Evolutionary conservation across 2,329 filamentous ascomycete genomes (phyloP), one percentile per base, ranked within the genome.

Genomic region (Scedosporium aurantiacum): DNA sequence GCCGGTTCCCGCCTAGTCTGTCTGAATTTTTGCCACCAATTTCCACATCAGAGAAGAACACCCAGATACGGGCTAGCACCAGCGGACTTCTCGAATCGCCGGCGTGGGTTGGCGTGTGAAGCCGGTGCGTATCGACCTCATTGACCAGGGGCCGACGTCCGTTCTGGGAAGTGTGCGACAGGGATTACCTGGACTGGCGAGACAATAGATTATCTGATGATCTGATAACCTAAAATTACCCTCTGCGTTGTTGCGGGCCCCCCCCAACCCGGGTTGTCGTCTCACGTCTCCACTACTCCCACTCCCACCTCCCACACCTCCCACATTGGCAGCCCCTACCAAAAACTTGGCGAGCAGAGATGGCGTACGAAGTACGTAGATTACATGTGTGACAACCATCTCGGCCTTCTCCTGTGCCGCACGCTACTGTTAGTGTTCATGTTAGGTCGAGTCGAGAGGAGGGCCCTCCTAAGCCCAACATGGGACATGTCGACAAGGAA

Each of bases 141-240:
- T 47, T 47, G 43, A 47, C 43, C 12, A 56, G 16, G 21, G 54
- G 21, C 3, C n/a, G 18, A 18, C 28, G 21, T 56, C 54, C 54
- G 8, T 56, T 56, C 28, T 56, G 54, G 54, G 54, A 56, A 32
- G 23, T 56, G 28, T 57, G 18, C 18, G 55, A 37, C 37, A 57
- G n/a, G 28, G 55, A 41, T 41, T n/a, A n/a, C 28, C 55, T 27
- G 23, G 50, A 23, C 50, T 54, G 21, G 50, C 5, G 50, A 54
- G 37, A 28, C 57, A 58, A 58, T 58, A 58, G 57, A 58, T 58
- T 58, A 58, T 58, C 57, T 58, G 57, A 58, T 58, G 57, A 58
- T 58, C 57, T 58, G 57, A 58, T 58, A 58, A 58, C n/a, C 40
- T 45, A 58, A 58, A 58, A 43, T 58, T 54, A 16, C 50, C 50